Base-by-base conservation (phyloP, 1,139 yeast genomes). In the Geotrichum cucujoidarum region DNA sequence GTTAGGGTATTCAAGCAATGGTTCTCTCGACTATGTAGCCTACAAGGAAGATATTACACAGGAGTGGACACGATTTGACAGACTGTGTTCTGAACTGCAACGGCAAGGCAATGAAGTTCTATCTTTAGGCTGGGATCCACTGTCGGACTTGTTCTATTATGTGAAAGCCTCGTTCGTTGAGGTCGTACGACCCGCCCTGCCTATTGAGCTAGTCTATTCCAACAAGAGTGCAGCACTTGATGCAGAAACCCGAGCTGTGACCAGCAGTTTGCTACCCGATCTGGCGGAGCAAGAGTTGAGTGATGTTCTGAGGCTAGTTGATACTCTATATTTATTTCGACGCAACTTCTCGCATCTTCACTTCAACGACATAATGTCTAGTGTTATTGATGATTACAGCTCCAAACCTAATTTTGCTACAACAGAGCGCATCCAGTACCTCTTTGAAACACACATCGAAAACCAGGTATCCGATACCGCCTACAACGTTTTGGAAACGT, bases 71-170 rank as follows among this genome's bases (percentile, higher is more conserved):
- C 76, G 79, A 53, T 74, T 84, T 48, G 78, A 77, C 50, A 71
- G 82, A 2, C 66, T 83, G 31, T 82, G 90, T 60, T 80, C 76
- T 50, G 95, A 87, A 58, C 72, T 84, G 49, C 75, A 74, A 52
- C 80, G 75, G 47, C 73, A 74, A 45, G 71, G 79, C 34, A 74
- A 74, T 51, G 92, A 85, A 59, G 73, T 81, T 0, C 61, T 78
- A 22, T 66, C 74, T 1, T 53, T 78, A 14, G 67, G 65, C 17
- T 56, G 56, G 49, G 60, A 55, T 42, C 45, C 54, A 2, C 40
- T 42, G 13, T 43, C 42, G 4, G 55, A 52, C 21, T 31, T 45
- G 2, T 41, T 55, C n/a, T 54, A 52, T 43, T 46, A 56, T 4
- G 40, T 56, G 25, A 59, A 58, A 45, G 56, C 62, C 2, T 55